These are phyloP conservation scores for Ormosia emarginata DNA, from an alignment of 306 rosid species.

Conservation along the genomic window DNA sequence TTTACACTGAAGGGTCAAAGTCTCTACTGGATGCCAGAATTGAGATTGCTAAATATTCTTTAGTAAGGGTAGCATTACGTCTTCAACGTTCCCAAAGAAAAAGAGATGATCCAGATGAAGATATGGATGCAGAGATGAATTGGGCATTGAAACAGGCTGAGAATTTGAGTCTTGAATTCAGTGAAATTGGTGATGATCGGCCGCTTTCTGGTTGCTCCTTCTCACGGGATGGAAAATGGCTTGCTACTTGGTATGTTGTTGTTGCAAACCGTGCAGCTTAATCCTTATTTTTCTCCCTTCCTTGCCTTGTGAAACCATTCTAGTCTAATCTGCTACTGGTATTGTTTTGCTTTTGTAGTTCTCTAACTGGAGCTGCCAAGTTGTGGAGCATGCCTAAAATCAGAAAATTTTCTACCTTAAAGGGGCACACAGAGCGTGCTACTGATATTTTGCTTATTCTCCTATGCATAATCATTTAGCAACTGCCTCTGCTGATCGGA, in stretches of 20 bases:
- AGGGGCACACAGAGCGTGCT: slow-evolving; percentile 87
- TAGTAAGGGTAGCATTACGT: slow-evolving; percentile 59
- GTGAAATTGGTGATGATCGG: slow-evolving; percentile 96
- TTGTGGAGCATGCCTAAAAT: slow-evolving; percentile 93
- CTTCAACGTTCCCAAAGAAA: slow-evolving; percentile 76
- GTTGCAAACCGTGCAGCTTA: not conserved
- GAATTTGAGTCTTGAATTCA: slow-evolving; percentile 67
- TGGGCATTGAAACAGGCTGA: slow-evolving; percentile 78
- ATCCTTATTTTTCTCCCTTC: not conserved
- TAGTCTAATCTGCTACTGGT: not conserved
- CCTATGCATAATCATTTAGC: slow-evolving; percentile 69
- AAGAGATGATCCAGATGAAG: slow-evolving; percentile 95
- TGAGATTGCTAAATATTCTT: slow-evolving; percentile 67
- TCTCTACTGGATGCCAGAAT: slow-evolving; percentile 69
- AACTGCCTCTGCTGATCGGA: slow-evolving; percentile 93
- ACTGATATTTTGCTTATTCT: slow-evolving; percentile 82
- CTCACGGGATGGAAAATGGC: slow-evolving; percentile 66
- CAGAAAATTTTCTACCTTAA: slow-evolving; percentile 53
- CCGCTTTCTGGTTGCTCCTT: slow-evolving; percentile 92
- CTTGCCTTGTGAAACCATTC: slow-evolving; percentile 9
- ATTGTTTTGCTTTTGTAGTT: slow-evolving; percentile 46
- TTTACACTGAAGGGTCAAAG: slow-evolving; percentile 80
- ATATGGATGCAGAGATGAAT: slow-evolving; percentile 72
- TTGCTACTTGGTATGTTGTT: slow-evolving; percentile 70
- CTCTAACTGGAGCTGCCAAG: slow-evolving; percentile 75